phyloP scores from a whole-genome alignment of 169 alveolate species.

The Theileria orientalis region DNA sequence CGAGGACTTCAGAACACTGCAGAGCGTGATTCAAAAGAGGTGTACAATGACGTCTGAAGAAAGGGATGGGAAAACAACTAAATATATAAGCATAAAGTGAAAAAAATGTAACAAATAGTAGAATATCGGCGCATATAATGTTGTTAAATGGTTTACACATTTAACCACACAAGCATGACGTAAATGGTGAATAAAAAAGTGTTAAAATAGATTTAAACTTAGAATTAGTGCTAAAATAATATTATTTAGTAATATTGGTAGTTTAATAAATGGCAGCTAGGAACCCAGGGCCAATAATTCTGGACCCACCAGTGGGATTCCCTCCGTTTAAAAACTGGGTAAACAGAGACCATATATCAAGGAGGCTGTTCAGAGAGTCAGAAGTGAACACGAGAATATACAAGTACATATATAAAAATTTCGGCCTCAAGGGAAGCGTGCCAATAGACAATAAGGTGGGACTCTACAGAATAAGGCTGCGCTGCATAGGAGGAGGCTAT shows the following conservation, averaged over 20 bases:
- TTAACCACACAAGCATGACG: no score
- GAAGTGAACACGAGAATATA: conserved; percentile 81
- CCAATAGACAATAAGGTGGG: conserved; percentile 82
- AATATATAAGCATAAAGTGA: conserved; percentile 51
- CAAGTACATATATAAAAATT: conserved; percentile 73
- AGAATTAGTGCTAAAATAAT: no score
- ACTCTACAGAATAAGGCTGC: conserved; percentile 72
- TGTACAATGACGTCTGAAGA: conserved; percentile 54
- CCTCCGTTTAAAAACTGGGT: conserved; percentile 79
- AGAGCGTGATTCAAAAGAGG: conserved; percentile 33
- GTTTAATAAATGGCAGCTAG: conserved; percentile 89
- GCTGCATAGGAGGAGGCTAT: conserved; percentile 81
- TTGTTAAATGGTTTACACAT: no score
- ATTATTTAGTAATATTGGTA: no score
- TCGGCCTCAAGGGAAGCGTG: conserved; percentile 79
- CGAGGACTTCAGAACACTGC: conserved; percentile 55
- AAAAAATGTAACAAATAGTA: not conserved
- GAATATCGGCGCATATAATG: no score
- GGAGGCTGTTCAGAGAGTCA: conserved; percentile 76
- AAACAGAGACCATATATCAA: conserved; percentile 70
- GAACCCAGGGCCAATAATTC: conserved; percentile 80
- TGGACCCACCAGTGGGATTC: conserved; percentile 81
- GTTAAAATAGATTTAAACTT: no score
- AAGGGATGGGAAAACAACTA: conserved; percentile 32
- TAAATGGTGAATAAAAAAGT: no score